Evolutionary conservation across 2,329 filamentous ascomycete genomes (phyloP), one percentile per base, ranked within the genome.

Genomic region (Penicillium italicum): DNA sequence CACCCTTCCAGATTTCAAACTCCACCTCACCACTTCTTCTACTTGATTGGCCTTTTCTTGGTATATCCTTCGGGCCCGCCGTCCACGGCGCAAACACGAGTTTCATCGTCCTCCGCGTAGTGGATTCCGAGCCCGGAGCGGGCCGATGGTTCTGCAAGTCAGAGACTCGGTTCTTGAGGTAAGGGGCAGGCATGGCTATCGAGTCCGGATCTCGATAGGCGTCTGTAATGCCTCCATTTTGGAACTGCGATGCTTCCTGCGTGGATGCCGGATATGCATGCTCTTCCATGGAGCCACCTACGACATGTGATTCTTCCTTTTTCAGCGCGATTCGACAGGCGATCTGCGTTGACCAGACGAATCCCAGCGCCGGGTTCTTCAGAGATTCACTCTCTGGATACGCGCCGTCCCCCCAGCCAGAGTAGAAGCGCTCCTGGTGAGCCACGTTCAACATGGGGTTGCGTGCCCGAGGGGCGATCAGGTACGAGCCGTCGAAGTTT

Each of bases 391-490:
- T 56, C 1, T 64, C 51, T 26, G 56, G 59, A 16, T 61, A 58
- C 8, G 20, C 76, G 53, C 85, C 80, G 71, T 96, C 90, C 22
- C 93, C 91, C 93, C 94, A 97, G 60, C 94, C 92, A 4, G 92
- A 95, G 75, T 97, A 96, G 84, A 92, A 97, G 41, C 89, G 84
- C 72, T 97, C 91, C 74, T 97, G 93, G 73, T 97, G 89, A n/a
- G 37, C 30, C 9, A 97, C 82, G 31, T 84, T 82, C 36, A 97
- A 79, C 0, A 86, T 84, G 12, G 84, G 80, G 40, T 69, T 71
- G 18, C 71, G 69, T 16, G 65, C 65, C 2, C 71, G 65, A 37
- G 74, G 57, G 66, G 73, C 44, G 69, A 81, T 42, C 69, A 74
- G 33, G 70, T 74, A 69, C 62, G 67, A 62, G 22, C 69, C 66